Evolutionary conservation across 2,329 filamentous ascomycete species (phyloP).

Genomic region (Trichoderma pleuroti): DNA sequence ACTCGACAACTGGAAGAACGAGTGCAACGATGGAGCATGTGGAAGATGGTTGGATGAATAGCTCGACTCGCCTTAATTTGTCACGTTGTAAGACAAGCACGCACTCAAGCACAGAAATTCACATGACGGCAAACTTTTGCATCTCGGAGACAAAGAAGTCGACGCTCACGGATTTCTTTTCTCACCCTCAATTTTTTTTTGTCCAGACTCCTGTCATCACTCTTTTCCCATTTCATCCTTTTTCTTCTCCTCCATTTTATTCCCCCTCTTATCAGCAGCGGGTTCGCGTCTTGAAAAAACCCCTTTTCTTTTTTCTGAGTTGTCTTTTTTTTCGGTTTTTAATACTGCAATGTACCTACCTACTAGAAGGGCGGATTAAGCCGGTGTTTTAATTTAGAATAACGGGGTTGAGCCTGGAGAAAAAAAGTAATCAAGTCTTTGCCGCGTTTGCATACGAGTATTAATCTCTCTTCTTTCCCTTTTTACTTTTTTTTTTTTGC

Average conservation of each 20-base stretch:
- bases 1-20: neutral
- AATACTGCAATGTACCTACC: constrained; percentile 6
- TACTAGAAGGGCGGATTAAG: constrained; percentile 5
- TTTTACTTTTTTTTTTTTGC: neutral
- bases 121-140: neutral
- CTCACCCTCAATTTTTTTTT: neutral
- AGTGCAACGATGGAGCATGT: neutral
- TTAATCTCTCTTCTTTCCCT: neutral
- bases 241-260: neutral
- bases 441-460: neutral
- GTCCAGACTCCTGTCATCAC: neutral
- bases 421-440: constrained; percentile 5
- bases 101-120: neutral
- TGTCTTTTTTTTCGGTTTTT: neutral
- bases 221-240: neutral
- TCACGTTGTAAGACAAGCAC: neutral
- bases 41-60: neutral
- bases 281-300: neutral
- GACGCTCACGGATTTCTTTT: neutral
- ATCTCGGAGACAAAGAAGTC: neutral
- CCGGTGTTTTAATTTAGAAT: constrained; percentile 17
- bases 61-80: neutral
- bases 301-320: neutral
- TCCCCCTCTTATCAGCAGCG: neutral
- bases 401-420: constrained; percentile 12